phyloP scores from a whole-genome alignment of 129 eudicot genomes.

The Lactuca saligna region DNA sequence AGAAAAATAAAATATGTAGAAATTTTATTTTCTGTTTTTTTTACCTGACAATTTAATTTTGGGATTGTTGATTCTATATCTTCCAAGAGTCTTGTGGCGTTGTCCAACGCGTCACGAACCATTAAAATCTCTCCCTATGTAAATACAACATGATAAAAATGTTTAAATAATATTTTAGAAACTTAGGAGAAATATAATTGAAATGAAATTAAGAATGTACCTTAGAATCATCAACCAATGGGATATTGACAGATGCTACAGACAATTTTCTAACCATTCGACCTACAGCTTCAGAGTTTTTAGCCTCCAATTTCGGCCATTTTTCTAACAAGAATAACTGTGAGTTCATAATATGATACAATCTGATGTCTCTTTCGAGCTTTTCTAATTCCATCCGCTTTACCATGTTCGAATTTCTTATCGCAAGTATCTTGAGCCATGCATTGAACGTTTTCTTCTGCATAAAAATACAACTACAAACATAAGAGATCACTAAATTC shows the following conservation, averaged over 20 bases:
- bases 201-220: conserved; percentile 23
- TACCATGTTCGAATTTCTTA: conserved; percentile 51
- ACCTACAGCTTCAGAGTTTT: conserved; percentile 70
- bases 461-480: background rate
- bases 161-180: background rate
- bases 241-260: conserved; percentile 57
- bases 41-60: conserved; percentile 35
- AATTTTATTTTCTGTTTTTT: too few species aligned
- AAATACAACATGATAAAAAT: background rate
- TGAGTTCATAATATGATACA: conserved; percentile 43
- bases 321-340: conserved; percentile 53
- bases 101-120: conserved; percentile 35
- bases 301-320: conserved; percentile 68
- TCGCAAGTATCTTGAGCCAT: conserved; percentile 49
- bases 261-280: conserved; percentile 71
- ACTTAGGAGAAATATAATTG: background rate
- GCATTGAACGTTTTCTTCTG: conserved; percentile 64
- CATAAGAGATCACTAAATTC: background rate
- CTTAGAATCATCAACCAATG: conserved; percentile 62
- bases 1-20: too few species aligned
- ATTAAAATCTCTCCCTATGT: conserved; percentile 47
- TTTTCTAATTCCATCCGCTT: conserved; percentile 47
- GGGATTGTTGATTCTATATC: conserved; percentile 38
- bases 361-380: conserved; percentile 46
- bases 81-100: conserved; percentile 39